These are phyloP conservation scores for Penicillium alfredii DNA, from an alignment of 495 filamentous ascomycete genomes.

Conservation along the genomic window DNA sequence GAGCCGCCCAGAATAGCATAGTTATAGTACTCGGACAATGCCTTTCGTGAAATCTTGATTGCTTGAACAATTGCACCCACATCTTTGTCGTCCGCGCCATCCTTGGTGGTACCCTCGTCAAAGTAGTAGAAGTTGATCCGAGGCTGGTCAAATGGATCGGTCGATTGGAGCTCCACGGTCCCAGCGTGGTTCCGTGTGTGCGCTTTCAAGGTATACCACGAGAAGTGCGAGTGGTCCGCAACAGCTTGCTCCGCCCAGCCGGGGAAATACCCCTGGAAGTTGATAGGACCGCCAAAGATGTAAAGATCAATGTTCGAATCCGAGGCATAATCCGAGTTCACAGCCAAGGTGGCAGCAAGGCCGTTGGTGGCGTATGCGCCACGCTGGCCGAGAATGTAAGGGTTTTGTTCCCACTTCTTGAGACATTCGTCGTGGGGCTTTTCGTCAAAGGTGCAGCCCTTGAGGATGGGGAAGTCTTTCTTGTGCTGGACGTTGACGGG, in stretches of 20 bases:
- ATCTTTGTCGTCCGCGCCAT: constrained; percentile 31
- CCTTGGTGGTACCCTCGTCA: constrained; percentile 23
- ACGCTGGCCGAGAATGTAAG: constrained; percentile 18
- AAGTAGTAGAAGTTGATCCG: constrained; percentile 55
- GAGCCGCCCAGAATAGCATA: not conserved
- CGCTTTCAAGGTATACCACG: constrained; percentile 48
- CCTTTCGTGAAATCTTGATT: constrained; percentile 38
- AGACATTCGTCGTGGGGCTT: constrained; percentile 38
- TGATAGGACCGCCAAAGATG: constrained; percentile 44
- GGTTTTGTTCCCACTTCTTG: constrained; percentile 30
- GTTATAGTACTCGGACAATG: constrained; percentile 3
- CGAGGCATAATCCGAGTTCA: constrained; percentile 31
- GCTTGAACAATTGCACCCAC: constrained; percentile 45
- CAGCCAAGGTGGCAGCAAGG: constrained; percentile 35
- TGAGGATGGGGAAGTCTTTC: constrained; percentile 32
- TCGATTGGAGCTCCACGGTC: constrained; percentile 39
- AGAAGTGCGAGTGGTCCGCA: constrained; percentile 20
- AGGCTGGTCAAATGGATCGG: constrained; percentile 49
- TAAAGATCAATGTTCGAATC: constrained; percentile 41
- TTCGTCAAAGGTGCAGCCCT: constrained; percentile 38
- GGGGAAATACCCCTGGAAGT: constrained; percentile 37
- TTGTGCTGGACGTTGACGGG: constrained; percentile 35
- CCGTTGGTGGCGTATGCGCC: constrained; percentile 46
- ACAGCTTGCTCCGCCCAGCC: constrained; percentile 19
- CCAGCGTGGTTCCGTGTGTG: constrained; percentile 47